Evolutionary conservation across 202 grass and related monocot species (phyloP).

Genomic region (Panicum hallii): DNA sequence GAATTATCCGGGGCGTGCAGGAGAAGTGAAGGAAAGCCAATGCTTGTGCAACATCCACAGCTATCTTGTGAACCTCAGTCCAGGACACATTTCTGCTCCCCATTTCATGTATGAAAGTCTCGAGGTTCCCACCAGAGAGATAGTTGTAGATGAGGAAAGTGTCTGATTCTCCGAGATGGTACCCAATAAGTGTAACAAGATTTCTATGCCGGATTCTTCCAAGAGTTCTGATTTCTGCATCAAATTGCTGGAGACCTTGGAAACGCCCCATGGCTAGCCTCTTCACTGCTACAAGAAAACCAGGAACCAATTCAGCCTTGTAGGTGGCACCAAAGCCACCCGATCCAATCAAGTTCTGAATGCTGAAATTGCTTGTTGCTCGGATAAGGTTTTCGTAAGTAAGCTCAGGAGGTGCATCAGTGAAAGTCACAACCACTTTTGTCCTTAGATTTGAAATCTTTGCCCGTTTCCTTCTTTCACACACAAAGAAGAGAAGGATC

Average conservation of each 20-base stretch:
- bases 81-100: slow-evolving; percentile 52
- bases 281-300: slow-evolving; percentile 70
- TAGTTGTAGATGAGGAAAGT: slow-evolving; percentile 80
- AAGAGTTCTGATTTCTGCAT: slow-evolving; percentile 70
- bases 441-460: slow-evolving; percentile 52
- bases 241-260: slow-evolving; percentile 78
- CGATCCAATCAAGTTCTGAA: slow-evolving; percentile 70
- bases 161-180: slow-evolving; percentile 62
- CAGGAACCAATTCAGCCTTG: slow-evolving; percentile 64
- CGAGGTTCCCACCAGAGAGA: slow-evolving; percentile 67
- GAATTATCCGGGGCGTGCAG: slow-evolving; percentile 67
- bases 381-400: slow-evolving; percentile 63
- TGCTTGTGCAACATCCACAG: slow-evolving; percentile 61
- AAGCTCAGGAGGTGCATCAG: slow-evolving; percentile 58
- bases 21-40: slow-evolving; percentile 65
- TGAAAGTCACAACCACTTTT: slow-evolving; percentile 61
- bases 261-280: slow-evolving; percentile 71
- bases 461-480: slow-evolving; percentile 55
- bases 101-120: slow-evolving; percentile 67
- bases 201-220: slow-evolving; percentile 66
- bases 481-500: slow-evolving; percentile 51
- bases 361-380: slow-evolving; percentile 67
- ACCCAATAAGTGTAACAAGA: slow-evolving; percentile 77
- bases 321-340: slow-evolving; percentile 74
- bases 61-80: slow-evolving; percentile 62